Percentiles rank a stretch among this genome's conserved stretches.
Evolutionary conservation across 2,329 filamentous ascomycete species (phyloP).

Genomic region (Ascochyta lentis): DNA sequence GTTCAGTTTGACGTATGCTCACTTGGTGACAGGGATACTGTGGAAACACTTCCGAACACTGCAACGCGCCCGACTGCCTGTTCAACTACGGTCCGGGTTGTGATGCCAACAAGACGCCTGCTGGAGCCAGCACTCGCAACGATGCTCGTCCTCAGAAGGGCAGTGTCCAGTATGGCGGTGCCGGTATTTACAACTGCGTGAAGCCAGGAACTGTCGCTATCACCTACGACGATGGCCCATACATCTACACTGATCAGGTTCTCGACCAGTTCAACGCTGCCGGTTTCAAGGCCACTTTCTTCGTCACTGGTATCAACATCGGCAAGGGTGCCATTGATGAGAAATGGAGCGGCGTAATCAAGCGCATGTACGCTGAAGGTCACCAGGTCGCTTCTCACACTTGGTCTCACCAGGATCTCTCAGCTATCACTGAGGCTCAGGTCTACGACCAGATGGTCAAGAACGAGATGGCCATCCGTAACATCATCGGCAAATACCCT

Average conservation of each 20-base stretch:
- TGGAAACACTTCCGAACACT: slow-evolving; percentile 61
- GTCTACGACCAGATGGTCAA: slow-evolving; percentile 59
- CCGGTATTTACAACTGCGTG: slow-evolving; percentile 62
- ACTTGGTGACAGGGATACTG: slow-evolving; percentile 55
- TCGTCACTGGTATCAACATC: slow-evolving; percentile 65
- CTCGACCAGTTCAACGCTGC: slow-evolving; percentile 65
- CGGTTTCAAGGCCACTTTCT: slow-evolving; percentile 71
- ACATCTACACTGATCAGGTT: slow-evolving; percentile 66
- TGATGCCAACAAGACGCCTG: slow-evolving; percentile 63
- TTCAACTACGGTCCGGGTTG: slow-evolving; percentile 66
- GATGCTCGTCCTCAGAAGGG: slow-evolving; percentile 62
- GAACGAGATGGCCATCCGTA: slow-evolving; percentile 62
- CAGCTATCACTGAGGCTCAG: slow-evolving; percentile 50
- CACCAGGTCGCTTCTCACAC: slow-evolving; percentile 69
- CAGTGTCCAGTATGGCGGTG: slow-evolving; percentile 61
- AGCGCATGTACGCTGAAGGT: slow-evolving; percentile 60
- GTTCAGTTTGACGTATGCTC: background rate
- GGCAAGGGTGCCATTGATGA: slow-evolving; percentile 65
- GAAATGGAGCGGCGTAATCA: slow-evolving; percentile 59
- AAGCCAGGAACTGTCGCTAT: slow-evolving; percentile 66
- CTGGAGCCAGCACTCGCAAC: slow-evolving; percentile 61
- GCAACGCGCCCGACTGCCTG: slow-evolving; percentile 66
- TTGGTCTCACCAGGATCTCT: slow-evolving; percentile 61
- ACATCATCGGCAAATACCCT: slow-evolving; percentile 62
- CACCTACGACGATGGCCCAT: slow-evolving; percentile 72